Conservation (phyloP, 805 yeast species). For the Yarrowia sp. region DNA sequence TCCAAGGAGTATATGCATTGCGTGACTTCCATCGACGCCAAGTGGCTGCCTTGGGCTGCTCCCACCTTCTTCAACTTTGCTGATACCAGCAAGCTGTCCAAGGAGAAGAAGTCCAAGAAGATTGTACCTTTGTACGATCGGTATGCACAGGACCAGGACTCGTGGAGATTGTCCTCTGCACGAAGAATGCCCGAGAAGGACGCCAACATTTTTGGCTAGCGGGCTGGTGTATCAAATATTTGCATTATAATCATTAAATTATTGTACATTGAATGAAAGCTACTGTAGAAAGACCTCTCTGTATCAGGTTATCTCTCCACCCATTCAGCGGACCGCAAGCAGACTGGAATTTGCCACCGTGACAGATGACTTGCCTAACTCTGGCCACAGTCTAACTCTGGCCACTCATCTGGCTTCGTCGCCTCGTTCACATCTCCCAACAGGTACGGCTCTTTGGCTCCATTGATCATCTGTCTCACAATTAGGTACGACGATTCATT, state of each 20-base stretch:
- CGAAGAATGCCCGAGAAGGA: constrained; percentile 40
- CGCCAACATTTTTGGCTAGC: constrained; percentile 36
- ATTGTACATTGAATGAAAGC: background rate
- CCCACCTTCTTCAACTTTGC: constrained; percentile 75
- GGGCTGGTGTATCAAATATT: background rate
- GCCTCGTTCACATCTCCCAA: background rate
- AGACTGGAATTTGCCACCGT: background rate
- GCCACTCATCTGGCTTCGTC: background rate
- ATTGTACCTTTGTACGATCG: constrained; percentile 76
- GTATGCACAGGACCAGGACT: constrained; percentile 64
- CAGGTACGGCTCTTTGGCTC: constrained; percentile 6
- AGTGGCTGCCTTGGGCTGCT: constrained; percentile 77
- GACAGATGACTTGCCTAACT: background rate
- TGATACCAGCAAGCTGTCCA: constrained; percentile 58
- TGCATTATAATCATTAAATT: constrained; percentile 19
- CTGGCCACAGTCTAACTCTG: too few relatives aligned
- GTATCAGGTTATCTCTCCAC: too few relatives aligned
- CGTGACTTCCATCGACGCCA: constrained; percentile 70
- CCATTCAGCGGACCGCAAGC: too few relatives aligned
- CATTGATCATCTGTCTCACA: constrained; percentile 10
- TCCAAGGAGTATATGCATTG: constrained; percentile 88
- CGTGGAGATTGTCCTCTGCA: constrained; percentile 75
- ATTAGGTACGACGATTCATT: background rate
- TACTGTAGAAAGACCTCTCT: too few relatives aligned
- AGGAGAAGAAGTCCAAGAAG: constrained; percentile 63